phyloP scores from a whole-genome alignment of 164 flowering plant species.

The Berberis thunbergii region DNA sequence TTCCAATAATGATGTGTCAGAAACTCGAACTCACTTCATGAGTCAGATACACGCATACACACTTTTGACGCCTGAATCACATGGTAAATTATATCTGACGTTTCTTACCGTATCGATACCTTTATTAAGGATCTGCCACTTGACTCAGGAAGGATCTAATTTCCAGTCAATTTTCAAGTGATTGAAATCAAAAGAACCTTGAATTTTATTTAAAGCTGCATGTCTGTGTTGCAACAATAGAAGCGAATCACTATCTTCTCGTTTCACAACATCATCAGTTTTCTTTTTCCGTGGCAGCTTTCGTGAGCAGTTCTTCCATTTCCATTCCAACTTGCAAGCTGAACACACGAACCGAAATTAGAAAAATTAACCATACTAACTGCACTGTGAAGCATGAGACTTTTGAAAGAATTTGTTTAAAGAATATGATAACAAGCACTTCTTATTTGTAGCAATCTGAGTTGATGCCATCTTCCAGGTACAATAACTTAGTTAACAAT shows the following conservation, averaged over 20 bases:
- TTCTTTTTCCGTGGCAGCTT: slow-evolving; percentile 36
- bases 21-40: too few relatives aligned
- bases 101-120: too few relatives aligned
- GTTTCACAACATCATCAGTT: slow-evolving; percentile 7
- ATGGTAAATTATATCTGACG: too few relatives aligned
- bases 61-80: too few relatives aligned
- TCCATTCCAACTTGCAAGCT: slow-evolving; percentile 53
- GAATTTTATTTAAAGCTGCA: slow-evolving; percentile 37
- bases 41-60: too few relatives aligned
- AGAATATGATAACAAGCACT: too few relatives aligned
- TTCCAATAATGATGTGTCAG: too few relatives aligned
- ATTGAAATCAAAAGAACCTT: slow-evolving; percentile 28
- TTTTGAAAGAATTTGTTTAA: too few relatives aligned
- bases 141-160: slow-evolving; percentile 20
- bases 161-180: slow-evolving; percentile 45
- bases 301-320: slow-evolving; percentile 49
- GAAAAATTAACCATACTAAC: neutral
- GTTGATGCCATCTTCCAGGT: too few relatives aligned
- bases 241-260: slow-evolving; percentile 20
- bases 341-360: slow-evolving; percentile 2
- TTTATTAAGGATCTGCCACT: neutral
- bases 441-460: too few relatives aligned
- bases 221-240: slow-evolving; percentile 45
- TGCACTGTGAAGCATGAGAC: neutral
- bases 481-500: too few relatives aligned